Evolutionary conservation across 2,329 filamentous ascomycete genomes (phyloP).

Genomic region (Claviceps sp.): DNA sequence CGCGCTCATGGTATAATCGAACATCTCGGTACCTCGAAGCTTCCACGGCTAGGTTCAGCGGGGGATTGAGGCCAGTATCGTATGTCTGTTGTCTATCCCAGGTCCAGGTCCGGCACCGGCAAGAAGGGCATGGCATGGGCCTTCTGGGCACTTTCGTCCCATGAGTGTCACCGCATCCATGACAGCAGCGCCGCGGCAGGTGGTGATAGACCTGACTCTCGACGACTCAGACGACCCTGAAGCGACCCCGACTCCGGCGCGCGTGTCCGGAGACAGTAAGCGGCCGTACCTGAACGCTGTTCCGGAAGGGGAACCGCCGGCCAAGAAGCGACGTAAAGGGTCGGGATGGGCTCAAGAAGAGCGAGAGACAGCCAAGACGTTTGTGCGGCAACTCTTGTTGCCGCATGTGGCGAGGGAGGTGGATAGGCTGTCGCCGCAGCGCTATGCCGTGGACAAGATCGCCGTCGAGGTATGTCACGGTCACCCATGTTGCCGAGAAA

Average conservation of each 20-base stretch:
- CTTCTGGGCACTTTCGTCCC: neutral
- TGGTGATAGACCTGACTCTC: slow-evolving; percentile 17
- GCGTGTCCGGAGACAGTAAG: neutral
- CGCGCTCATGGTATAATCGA: too few relatives aligned
- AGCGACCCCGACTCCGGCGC: neutral
- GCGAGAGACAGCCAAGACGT: slow-evolving; percentile 11
- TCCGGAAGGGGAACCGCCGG: slow-evolving; percentile 13
- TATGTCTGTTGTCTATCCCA: too few relatives aligned
- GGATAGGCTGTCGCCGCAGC: slow-evolving; percentile 10
- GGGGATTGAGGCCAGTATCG: too few relatives aligned
- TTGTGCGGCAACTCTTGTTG: slow-evolving; percentile 18
- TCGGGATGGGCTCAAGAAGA: slow-evolving; percentile 3
- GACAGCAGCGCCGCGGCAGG: slow-evolving; percentile 12
- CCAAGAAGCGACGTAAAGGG: slow-evolving; percentile 19
- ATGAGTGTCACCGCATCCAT: slow-evolving; percentile 18
- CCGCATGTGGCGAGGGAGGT: slow-evolving; percentile 19
- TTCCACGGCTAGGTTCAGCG: too few relatives aligned
- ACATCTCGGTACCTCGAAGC: too few relatives aligned
- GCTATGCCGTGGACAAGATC: slow-evolving; percentile 15
- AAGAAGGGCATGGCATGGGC: neutral
- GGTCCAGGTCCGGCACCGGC: neutral
- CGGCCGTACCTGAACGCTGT: neutral
- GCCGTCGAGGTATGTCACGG: slow-evolving; percentile 15
- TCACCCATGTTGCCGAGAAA: too few relatives aligned
- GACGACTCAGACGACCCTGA: slow-evolving; percentile 2